phyloP scores from a whole-genome alignment of 2,329 filamentous ascomycete species.

The Tolypocladium album region DNA sequence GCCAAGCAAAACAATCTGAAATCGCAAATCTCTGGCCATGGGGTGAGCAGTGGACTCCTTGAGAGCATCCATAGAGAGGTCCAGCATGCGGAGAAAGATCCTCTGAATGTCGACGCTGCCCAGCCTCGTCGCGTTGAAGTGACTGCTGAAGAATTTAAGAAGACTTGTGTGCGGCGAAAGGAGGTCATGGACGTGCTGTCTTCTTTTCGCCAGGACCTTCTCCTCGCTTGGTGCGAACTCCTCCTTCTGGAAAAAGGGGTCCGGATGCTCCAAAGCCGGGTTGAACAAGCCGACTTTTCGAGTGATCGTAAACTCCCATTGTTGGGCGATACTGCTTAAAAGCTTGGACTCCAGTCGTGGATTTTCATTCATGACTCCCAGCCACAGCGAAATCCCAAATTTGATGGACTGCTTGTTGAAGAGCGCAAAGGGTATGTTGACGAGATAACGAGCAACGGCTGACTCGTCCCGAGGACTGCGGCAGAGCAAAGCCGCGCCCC shows the following conservation, averaged over 20 bases:
- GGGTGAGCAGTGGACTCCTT: constrained; percentile 65
- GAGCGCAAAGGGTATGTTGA: constrained; percentile 83
- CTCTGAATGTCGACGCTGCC: constrained; percentile 72
- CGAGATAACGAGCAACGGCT: constrained; percentile 74
- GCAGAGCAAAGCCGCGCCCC: constrained; percentile 80
- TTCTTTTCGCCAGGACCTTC: constrained; percentile 59
- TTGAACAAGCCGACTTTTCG: constrained; percentile 75
- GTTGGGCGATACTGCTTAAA: constrained; percentile 74
- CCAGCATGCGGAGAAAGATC: constrained; percentile 72
- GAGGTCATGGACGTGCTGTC: constrained; percentile 70
- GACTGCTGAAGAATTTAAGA: constrained; percentile 82
- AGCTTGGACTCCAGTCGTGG: constrained; percentile 78
- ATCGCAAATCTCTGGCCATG: constrained; percentile 81
- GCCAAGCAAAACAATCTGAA: constrained; percentile 77
- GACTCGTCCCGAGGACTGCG: constrained; percentile 64
- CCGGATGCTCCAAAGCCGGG: constrained; percentile 57
- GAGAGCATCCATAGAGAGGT: constrained; percentile 66
- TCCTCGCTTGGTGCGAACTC: constrained; percentile 91
- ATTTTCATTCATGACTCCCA: constrained; percentile 95
- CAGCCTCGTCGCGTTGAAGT: constrained; percentile 88
- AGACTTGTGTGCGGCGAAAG: constrained; percentile 79
- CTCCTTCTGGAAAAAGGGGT: constrained; percentile 84
- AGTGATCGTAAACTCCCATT: constrained; percentile 80
- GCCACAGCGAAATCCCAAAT: constrained; percentile 89
- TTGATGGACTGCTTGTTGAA: constrained; percentile 96